Evolutionary conservation across 768 basidiomycete genomes (phyloP), one percentile per base, ranked within the genome.

Genomic region (Sutorius australiensis): DNA sequence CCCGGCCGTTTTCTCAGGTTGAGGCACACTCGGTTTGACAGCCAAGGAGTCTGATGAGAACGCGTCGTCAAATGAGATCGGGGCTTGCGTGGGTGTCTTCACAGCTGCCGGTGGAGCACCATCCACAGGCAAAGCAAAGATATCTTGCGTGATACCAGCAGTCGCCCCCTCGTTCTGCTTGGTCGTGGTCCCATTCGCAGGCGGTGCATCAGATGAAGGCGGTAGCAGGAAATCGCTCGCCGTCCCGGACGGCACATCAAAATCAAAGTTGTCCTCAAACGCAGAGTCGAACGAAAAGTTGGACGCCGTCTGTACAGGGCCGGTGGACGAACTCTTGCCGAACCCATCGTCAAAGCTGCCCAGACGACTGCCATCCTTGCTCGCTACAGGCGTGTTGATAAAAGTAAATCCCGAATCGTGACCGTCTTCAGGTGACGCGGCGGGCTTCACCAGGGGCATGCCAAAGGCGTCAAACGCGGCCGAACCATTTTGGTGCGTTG

Each of bases 271-370:
- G 57, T 82, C 80, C 21, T 82, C 82, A 56, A 84, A 84, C 16
- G 72, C 80, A 41, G 80, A 74, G 49, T 86, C 87, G 50, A 92
- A 90, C 4, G 82, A 76, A 59, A 89, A 82, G 21, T 70, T 63
- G 7, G 72, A 67, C 6, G 42, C 46, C 1, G 64, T 56, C 34
- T 69, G 60, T 6, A 74, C 56, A 11, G 79, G 61, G 9, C 68
- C 62, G 34, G 68, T 72, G 31, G 66, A 64, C 0, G 81, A 68
- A 19, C 81, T 70, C 55, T 79, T 82, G 16, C 82, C 80, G 63
- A 92, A 75, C 1, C 86, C 84, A 63, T 89, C 87, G 61, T 92
- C 89, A 59, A 91, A 89, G 46, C 81, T 88, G 57, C 75, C 82
- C 1, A 84, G 56, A 17, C 63, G 71, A 17, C 53, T 69, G 21